Evolutionary conservation across 768 basidiomycete genomes (phyloP), one percentile per base, ranked within the genome.

Genomic region (Suillus ampliporus): DNA sequence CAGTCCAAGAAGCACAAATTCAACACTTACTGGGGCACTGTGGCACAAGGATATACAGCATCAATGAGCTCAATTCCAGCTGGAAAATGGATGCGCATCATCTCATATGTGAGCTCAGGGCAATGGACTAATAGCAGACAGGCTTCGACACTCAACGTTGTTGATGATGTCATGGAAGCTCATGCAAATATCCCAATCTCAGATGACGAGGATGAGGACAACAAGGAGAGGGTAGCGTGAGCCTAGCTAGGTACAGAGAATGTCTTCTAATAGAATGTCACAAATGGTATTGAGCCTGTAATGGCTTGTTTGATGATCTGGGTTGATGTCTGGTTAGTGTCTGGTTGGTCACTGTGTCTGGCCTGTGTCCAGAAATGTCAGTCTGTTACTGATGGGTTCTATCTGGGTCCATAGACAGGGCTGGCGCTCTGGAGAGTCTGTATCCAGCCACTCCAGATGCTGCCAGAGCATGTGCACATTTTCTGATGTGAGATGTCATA

Each of bases 31-130:
- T 60, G 60, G 60, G 60, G 46, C 2, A 10, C 35, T 23, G 31
- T 23, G 15, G 35, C 60, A n/a, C 10, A 23, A 60, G n/a, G n/a
- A 23, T 60, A 51, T 38, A 50, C 48, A 23, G 51, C 48, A 40
- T 60, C 38, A 13, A 60, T 26, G 15, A 51, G 28, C 47, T 19
- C 26, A 37, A 41, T 60, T 34, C 46, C 28, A 46, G 43, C 43
- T 26, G 21, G 31, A 40, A 60, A 60, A 37, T 60, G 60, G 60
- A 40, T 26, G 13, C 50, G 46, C 13, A 60, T 60, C 23, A 31
- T 60, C 21, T 28, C 28, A 14, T 53, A 46, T 21, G 44, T 10
- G n/a, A 46, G 5, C 44, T 46, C 44, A 5, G 44, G 44, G 44
- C 44, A 46, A 46, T 11, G n/a, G 44, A 46, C 44, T 4, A 46